Base-by-base conservation (phyloP, 176 grass and related monocot species). In the Triticum urartu region DNA sequence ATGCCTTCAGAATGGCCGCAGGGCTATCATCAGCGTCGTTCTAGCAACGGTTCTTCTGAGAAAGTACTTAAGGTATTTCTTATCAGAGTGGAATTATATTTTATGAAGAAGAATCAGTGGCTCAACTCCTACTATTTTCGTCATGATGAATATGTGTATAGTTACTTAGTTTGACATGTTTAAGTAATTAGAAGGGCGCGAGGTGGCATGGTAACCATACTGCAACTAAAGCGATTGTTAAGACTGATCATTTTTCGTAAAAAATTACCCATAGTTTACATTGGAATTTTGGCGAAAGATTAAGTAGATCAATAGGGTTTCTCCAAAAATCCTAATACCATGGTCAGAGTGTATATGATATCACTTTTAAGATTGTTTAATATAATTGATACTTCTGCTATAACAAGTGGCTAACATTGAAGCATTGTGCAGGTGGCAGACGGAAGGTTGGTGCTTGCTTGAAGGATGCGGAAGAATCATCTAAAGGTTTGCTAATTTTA, bases 401-500 rank as follows among this genome's bases (percentile, higher is more conserved):
- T 64, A 79, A 68, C 66, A 22, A 78, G 73, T 12, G 58, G 61
- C 13, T 71, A 48, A 42, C 18, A 22, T 64, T 48, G 56, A 28
- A 50, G 47, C 11, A 62, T 72, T 80, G 38, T 64, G 54, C 38
- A 81, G 85, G 67, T 87, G 36, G 42, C 56, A 73, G 30, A 64
- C 34, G 4, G 20, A 59, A 45, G 8, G 48, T 43, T 62, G 39
- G 39, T 86, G n/a, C 48, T 73, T 81, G 67, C 79, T 73, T 63
- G 34, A 39, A 45, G 72, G 45, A 50, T 30, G 10, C 5, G 50
- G 45, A 77, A 42, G 70, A 88, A 58, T 83, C 58, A 59, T 30
- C 45, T 78, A 68, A 88, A 88, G 86, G 86, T 88, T 78, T 83
- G 86, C 18, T 77, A 5, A 48, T 68, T 30, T 56, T 77, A 68